A percentile compares a stretch with the other conserved stretches of the same genome.
These are phyloP conservation scores for Porogramme epimiltina DNA, from an alignment of 1,284 basidiomycete species.

Conservation along the genomic window DNA sequence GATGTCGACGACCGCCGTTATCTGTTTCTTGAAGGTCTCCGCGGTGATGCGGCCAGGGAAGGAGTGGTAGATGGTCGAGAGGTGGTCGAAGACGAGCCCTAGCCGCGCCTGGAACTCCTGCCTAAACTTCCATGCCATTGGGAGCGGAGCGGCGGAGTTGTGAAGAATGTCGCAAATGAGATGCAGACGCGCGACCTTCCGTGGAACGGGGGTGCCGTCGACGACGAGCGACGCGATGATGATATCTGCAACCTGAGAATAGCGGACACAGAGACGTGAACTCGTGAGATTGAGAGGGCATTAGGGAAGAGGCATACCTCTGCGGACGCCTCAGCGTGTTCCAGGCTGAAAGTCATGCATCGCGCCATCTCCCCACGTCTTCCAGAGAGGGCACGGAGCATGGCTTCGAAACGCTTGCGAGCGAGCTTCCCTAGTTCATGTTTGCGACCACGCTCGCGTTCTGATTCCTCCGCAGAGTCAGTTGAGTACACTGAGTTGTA, in stretches of 20 bases:
- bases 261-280: background rate
- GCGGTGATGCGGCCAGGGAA: slow-evolving; percentile 93
- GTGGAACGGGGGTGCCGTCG: slow-evolving; percentile 88
- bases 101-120: slow-evolving; percentile 88
- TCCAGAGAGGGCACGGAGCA: slow-evolving; percentile 86
- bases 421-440: slow-evolving; percentile 77
- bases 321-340: slow-evolving; percentile 91
- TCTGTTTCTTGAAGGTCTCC: slow-evolving; percentile 91
- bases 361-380: slow-evolving; percentile 90
- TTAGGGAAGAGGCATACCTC: slow-evolving; percentile 57
- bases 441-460: slow-evolving; percentile 78
- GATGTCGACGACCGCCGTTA: slow-evolving; percentile 82
- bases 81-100: slow-evolving; percentile 89
- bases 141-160: slow-evolving; percentile 88
- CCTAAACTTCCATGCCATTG: slow-evolving; percentile 93
- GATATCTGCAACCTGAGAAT: slow-evolving; percentile 78
- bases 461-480: slow-evolving; percentile 93
- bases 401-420: slow-evolving; percentile 82
- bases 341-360: slow-evolving; percentile 94
- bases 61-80: slow-evolving; percentile 89
- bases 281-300: slow-evolving; percentile 6
- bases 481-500: slow-evolving; percentile 92
- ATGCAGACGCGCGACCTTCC: slow-evolving; percentile 94
- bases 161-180: slow-evolving; percentile 97
- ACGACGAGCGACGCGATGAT: slow-evolving; percentile 84